Evolutionary conservation across 2,329 filamentous ascomycete species (phyloP), one percentile per base, ranked within the genome.

Genomic region (Arthrobotrys pseudoclavata): DNA sequence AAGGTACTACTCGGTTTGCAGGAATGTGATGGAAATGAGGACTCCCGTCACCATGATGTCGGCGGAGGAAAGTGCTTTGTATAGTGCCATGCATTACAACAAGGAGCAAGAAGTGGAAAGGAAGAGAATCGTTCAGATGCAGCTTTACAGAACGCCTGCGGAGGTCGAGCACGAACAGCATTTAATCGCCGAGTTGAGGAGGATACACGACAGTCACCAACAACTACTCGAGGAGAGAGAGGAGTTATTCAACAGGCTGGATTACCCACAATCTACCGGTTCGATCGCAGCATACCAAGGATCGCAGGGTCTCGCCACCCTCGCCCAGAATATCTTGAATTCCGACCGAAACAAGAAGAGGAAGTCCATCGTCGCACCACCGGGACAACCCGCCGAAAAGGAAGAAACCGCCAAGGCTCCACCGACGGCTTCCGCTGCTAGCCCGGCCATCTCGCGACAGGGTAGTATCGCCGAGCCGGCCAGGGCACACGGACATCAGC

Each of bases 151-250:
- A 47, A 92, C 91, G 7, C 91, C 90, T 79, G 93, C 97, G 79
- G 95, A 99, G 84, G 92, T 95, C 26, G 90, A 92, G 79, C 96
- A 99, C 83, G 96, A 99, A 84, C 92, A 96, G 81, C 91, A 93
- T 37, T 86, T 99, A 1, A 87, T 99, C 18, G 88, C 95, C 74
- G 96, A 99, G 83, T 89, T 99, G 69, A 94, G 96, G 82, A 91
- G 96, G 75, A 98, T 99, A 80, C 89, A 97, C 82, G 91, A 92
- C 79, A 90, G 94, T 76, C 92, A 94, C 79, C 92, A 96, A 80
- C 90, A 90, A 71, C 91, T 98, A 82, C 93, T 96, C 82, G 91
- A 93, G 80, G 94, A 97, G 83, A 91, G 96, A 68, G 90, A 91
- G 80, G 94, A 97, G 83, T 88, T 97, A 52, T 97, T 95, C 84